Base-by-base conservation (phyloP, 495 filamentous ascomycete species). In the Xylaria venustula region DNA sequence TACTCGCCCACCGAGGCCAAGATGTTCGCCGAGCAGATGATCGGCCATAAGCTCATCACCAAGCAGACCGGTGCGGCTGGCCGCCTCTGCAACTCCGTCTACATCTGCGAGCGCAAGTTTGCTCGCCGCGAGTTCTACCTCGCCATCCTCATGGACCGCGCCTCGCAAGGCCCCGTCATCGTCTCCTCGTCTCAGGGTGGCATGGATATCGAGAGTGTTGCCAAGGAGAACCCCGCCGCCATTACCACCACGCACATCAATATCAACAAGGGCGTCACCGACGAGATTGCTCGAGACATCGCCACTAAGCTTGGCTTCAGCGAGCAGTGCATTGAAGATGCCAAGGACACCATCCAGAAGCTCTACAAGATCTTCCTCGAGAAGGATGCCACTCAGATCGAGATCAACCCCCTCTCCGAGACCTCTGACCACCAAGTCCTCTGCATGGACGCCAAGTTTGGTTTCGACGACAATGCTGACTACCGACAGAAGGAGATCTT, bases 91-190 rank as follows among this genome's bases (percentile, higher is more conserved):
- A 97, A 92, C 77, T 81, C 91, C 56, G 94, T 98, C 68, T 97
- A 94, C 81, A 97, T 98, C 75, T 94, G 92, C 79, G 94, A 98
- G 84, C 92, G 94, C 83, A 98, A 98, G 83, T 98, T 98, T 69
- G 94, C 94, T 67, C 92, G 94, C 61, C 88, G 95, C 70, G 94
- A 98, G 80, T 98, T 98, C 85, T 98, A 98, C 81, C 87, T 98
- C 19, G 94, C 94, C 67, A 85, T 98, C 62, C 86, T 98, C 64
- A 97, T 98, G 93, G 94, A 98, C 82, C 92, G 94, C 64, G 83
- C 81, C 66, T 88, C 90, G 17, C 94, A 97, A 81, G 84, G 85
- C 61, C 95, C 94, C 62, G 90, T 98, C 73, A 97, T 98, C 67
- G 91, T 98, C 34, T 90, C 95, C 66, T 97, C 93, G 40, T 97